Evolutionary conservation across 805 yeast species (phyloP), one percentile per base, ranked within the genome.

Genomic region (Myxozyma mucilagina): DNA sequence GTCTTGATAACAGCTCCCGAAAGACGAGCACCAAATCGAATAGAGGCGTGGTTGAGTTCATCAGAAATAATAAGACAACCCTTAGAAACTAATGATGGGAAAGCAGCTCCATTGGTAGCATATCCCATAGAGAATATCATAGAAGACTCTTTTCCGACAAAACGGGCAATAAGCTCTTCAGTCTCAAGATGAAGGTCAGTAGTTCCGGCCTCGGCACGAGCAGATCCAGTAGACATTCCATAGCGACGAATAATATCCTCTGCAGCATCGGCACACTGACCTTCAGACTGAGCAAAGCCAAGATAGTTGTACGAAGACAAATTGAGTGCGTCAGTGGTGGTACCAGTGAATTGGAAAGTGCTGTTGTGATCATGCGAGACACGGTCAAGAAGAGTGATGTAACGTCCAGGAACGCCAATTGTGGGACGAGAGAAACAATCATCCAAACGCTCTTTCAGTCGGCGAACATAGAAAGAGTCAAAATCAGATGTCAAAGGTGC

Each of bases 351-450:
- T 38, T 84, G 80, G 72, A 87, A 90, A 57, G 83, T 80, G 43
- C 80, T 79, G 71, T 85, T 84, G 69, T 83, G 82, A 67, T 87
- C 87, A 49, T 80, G 79, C n/a, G 91, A 81, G 36, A 79, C 76
- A 69, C 99, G 84, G 69, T 90, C 92, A 69, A 87, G 86, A 69
- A 96, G 87, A 60, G 85, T 83, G 69, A 93, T 85, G 70, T 80
- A 87, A 73, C 99, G 84, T 32, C 99, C 99, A 0, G 99, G 98
- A 20, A 93, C 98, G 54, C 97, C 98, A 61, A 89, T 87, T n/a
- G 96, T 90, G 47, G 97, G 97, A 73, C 97, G 85, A 1, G 96
- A 90, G 74, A 94, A 94, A 75, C 97, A 90, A 76, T 93, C 98
- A 73, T 89, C 96, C 61, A 94, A 83, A 75, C 97, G 87, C 68